These are phyloP conservation scores for Phaeosphaeria sp. DNA, from an alignment of 2,329 filamentous ascomycete genomes.

Conservation along the genomic window DNA sequence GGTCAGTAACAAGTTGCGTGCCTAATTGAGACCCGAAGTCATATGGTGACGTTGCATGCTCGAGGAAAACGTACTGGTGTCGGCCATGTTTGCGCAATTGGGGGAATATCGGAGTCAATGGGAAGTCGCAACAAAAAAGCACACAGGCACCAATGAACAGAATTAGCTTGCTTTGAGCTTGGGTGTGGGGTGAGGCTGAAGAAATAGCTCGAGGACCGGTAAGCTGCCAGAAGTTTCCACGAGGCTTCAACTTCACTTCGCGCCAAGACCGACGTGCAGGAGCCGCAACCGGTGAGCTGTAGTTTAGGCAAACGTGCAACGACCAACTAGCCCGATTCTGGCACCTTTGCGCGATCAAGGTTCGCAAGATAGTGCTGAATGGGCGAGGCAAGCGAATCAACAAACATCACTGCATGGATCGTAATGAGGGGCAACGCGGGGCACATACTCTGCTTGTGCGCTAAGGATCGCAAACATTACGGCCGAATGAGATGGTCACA, in stretches of 20 bases:
- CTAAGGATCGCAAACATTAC: neutral
- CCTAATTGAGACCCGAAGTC: neutral
- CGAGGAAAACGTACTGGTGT: conserved; percentile 25
- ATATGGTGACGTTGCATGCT: neutral
- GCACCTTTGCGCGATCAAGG: neutral
- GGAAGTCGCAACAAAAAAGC: neutral
- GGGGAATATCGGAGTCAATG: neutral
- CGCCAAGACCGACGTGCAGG: conserved; percentile 32
- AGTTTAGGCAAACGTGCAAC: neutral
- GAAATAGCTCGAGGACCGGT: conserved; percentile 20
- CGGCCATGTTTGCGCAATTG: conserved; percentile 31
- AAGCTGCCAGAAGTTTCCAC: conserved; percentile 46
- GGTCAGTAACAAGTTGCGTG: conserved; percentile 11
- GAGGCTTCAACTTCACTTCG: conserved; percentile 23
- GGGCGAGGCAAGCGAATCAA: neutral
- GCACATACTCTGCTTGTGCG: conserved; percentile 4
- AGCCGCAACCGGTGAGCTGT: conserved; percentile 1
- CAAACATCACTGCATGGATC: conserved; percentile 16
- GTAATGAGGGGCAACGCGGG: conserved; percentile 39
- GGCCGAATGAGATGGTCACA: neutral
- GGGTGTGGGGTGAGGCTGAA: conserved; percentile 26
- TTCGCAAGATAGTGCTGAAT: conserved; percentile 2
- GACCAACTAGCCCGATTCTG: neutral
- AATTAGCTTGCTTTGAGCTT: conserved; percentile 2
- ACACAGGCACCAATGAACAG: neutral